These are phyloP conservation scores for Sodiomyces alkalinus DNA, from an alignment of 2,329 filamentous ascomycete species.

Conservation along the genomic window DNA sequence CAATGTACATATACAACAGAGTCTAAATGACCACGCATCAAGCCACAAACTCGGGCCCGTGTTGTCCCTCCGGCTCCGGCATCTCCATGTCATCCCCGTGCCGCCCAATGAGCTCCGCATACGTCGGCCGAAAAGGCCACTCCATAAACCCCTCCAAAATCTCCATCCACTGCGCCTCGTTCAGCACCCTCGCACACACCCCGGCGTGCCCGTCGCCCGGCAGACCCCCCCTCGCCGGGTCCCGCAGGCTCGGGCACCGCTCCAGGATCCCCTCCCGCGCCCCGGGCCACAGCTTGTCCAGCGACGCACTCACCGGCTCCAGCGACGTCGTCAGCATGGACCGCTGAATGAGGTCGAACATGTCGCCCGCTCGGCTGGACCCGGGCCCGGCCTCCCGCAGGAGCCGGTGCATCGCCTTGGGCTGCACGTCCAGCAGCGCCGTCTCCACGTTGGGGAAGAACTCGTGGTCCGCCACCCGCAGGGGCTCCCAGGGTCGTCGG, in stretches of 20 bases:
- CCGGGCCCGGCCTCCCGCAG: conserved; percentile 28
- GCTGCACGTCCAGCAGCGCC: conserved; percentile 52
- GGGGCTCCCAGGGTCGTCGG: conserved; percentile 52
- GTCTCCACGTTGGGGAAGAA: conserved; percentile 48
- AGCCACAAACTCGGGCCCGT: neutral
- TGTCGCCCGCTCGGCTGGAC: conserved; percentile 27
- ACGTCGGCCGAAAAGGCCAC: conserved; percentile 48
- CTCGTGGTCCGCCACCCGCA: conserved; percentile 42
- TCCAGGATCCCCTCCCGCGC: conserved; percentile 37
- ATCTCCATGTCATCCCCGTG: conserved; percentile 14
- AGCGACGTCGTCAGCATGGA: conserved; percentile 20
- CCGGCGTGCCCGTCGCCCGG: conserved; percentile 21
- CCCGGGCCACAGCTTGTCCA: conserved; percentile 43
- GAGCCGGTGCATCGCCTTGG: conserved; percentile 33
- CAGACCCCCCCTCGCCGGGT: conserved; percentile 31
- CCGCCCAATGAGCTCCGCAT: conserved; percentile 30
- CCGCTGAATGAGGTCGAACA: conserved; percentile 35
- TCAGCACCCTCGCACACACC: conserved; percentile 32
- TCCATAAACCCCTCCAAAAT: conserved; percentile 43
- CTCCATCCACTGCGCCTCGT: conserved; percentile 38
- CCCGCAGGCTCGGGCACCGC: conserved; percentile 30
- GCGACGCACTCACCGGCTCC: conserved; percentile 22
- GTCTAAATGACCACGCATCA: too few species aligned
- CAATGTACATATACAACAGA: too few species aligned
- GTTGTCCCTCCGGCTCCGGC: neutral